Evolutionary conservation across 129 eudicot species (phyloP), one percentile per base, ranked within the genome.

Genomic region (Cynara cardunculus): DNA sequence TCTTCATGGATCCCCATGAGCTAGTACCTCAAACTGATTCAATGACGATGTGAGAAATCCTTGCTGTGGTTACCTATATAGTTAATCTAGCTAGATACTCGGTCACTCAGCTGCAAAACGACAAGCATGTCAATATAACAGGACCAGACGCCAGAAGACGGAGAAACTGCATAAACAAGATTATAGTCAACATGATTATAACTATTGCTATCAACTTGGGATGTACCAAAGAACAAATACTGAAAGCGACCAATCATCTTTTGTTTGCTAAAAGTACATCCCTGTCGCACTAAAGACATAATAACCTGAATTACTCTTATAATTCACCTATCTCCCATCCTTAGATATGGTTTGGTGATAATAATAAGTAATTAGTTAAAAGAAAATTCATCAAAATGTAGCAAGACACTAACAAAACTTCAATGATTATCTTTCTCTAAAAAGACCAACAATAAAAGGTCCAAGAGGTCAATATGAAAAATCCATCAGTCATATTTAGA

Each of bases 1-100:
- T 90, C 94, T 77, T 90, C 94, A 75, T 79, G 80, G 81, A 80
- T 90, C 46, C 83, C 91, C 94, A 90, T 90, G 67, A 28, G 16
- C 4, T 66, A 74, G 30, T 73, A 78, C 80, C 74, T 81, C 59
- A 67, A 65, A 69, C 49, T 5, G 25, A 69, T 76, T 74, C 70
- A 19, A 73, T 4, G 32, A 70, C 37, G 75, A 34, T 19, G 37
- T 28, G 22, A 69, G 19, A 39, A 39, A 39, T 39, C 76, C 46
- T 28, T 72, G 39, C 32, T 73, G 22, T 25, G 62, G 26, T 68
- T 85, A 56, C 81, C 79, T 88, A 46, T 69, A 25, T 0, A 32
- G 24, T 28, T 64, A 27, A 25, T 69, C 69, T 87, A 73, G 73
- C 71, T 69, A 84, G 56, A 34, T 31, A 70, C 62, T 41, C 80